phyloP scores from a whole-genome alignment of 306 rosid genomes.

The Prunus persica region Prunus_persica_NCBIv2 NC_034010.1:24778001-24778500 shows the following conservation, averaged over 20 bases:
- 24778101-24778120: background rate
- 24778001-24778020: background rate
- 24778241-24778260: background rate
- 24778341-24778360: background rate
- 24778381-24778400: background rate
- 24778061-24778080: too few species aligned
- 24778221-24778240: background rate
- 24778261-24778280: background rate
- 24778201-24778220: background rate
- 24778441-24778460: background rate
- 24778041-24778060: too few species aligned
- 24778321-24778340: background rate
- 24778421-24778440: background rate
- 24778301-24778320: background rate
- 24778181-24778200: background rate
- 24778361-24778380: background rate
- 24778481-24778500: background rate
- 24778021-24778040: background rate
- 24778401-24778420: background rate
- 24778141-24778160: background rate
- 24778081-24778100: background rate
- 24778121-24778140: background rate
- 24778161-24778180: background rate
- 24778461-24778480: background rate
- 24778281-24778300: background rate